A percentile compares a stretch with the other conserved stretches of the same genome.
Conservation (phyloP, 257 asterid species). For the Ilex asprella region DNA sequence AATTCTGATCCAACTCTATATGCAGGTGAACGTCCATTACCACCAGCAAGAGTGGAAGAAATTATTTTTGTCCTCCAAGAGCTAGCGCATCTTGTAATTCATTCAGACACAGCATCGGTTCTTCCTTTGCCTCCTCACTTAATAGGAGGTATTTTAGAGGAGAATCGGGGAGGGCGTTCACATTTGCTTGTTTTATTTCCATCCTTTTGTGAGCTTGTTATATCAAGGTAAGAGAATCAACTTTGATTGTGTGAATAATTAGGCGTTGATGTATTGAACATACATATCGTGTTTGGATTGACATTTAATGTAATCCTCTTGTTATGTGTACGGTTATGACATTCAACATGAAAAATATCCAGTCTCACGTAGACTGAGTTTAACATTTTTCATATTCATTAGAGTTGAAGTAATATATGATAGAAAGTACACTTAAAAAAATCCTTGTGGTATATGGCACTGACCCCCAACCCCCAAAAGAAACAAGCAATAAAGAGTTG, state of each 20-base stretch:
- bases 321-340: background rate
- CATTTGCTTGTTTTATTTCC: constrained; percentile 88
- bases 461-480: too few species aligned
- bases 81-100: constrained; percentile 73
- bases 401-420: too few species aligned
- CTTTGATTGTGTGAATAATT: background rate
- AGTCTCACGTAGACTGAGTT: background rate
- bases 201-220: constrained; percentile 86
- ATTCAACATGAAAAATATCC: background rate
- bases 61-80: constrained; percentile 76
- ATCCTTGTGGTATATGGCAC: too few species aligned
- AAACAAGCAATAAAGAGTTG: too few species aligned
- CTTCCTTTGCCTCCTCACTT: constrained; percentile 69
- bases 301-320: background rate
- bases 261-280: background rate
- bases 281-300: background rate
- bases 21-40: constrained; percentile 74
- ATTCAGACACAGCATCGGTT: constrained; percentile 58
- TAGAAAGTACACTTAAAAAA: too few species aligned
- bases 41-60: constrained; percentile 82
- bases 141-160: constrained; percentile 38
- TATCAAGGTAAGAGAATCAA: constrained; percentile 61
- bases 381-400: too few species aligned
- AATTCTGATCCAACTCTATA: constrained; percentile 10
- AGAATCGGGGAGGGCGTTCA: constrained; percentile 38